Base-by-base conservation (phyloP, 805 yeast species). In the Ogataea trehalophila region DNA sequence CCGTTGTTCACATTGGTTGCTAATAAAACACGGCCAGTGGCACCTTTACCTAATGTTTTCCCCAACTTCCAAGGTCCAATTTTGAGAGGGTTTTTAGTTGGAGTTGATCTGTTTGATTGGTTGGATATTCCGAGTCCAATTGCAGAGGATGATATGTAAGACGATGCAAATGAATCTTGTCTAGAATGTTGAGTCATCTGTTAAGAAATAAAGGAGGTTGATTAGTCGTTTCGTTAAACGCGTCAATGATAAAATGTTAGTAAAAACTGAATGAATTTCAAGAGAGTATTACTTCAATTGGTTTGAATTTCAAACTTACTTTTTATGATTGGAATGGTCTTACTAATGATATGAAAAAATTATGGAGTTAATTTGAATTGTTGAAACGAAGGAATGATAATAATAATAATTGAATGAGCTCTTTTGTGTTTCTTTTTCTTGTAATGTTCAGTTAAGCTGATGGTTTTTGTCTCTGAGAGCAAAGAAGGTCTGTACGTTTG, bases 1-100 rank as follows among this genome's bases (percentile, higher is more conserved):
- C 94, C 94, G 1, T 94, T 85, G 45, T 78, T 77, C 39, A 82
- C 77, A 64, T 94, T 95, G 56, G 89, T 85, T 15, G 99, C 98
- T 47, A 94, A 74, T 50, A 96, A 74, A 16, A 94, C 99, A 52
- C 97, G 78, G 22, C 99, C 98, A 1, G 97, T 88, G 14, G 96
- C 86, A n/a, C 99, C 99, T 49, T 95, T 77, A 22, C 99, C 99
- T 44, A 94, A 72, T 2, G 99, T 94, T 55, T 92, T 78, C 29
- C 98, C 98, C 35, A 94, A 72, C 62, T 89, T 87, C 99, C 99
- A 94, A 2, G 99, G 97, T 2, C 99, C 99, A 40, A 94, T 59
- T 48, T 64, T 63, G 37, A 73, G 73, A 18, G 81, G 81, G 47
- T 61, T 61, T 38, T 55, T 59, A 44, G 67, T 50, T 31, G 54